phyloP scores from a whole-genome alignment of 768 basidiomycete species.

The Candolleomyces efflorescens region DNA sequence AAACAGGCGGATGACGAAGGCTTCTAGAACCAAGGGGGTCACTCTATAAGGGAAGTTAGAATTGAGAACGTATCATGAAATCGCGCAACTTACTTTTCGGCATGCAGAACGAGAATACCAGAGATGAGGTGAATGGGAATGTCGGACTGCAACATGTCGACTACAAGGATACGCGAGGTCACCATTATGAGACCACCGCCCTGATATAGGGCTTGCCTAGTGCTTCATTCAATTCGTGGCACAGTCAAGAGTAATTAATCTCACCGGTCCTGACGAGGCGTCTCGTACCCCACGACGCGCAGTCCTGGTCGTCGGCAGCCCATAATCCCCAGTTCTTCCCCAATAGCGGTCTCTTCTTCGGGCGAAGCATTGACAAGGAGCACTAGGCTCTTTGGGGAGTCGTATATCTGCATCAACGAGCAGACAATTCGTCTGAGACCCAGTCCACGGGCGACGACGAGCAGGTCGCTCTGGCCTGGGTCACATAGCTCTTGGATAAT shows the following conservation, averaged over 20 bases:
- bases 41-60: slow-evolving; percentile 48
- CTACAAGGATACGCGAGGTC: slow-evolving; percentile 90
- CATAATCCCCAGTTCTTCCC: slow-evolving; percentile 89
- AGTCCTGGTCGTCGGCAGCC: slow-evolving; percentile 87
- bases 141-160: slow-evolving; percentile 87
- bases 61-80: background rate
- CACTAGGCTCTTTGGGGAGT: slow-evolving; percentile 78
- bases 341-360: slow-evolving; percentile 88
- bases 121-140: slow-evolving; percentile 85
- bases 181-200: slow-evolving; percentile 87
- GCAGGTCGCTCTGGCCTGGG: slow-evolving; percentile 66
- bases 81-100: slow-evolving; percentile 69
- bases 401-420: slow-evolving; percentile 89
- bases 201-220: slow-evolving; percentile 80
- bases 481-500: slow-evolving; percentile 70
- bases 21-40: slow-evolving; percentile 78
- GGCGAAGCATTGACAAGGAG: slow-evolving; percentile 79
- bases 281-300: slow-evolving; percentile 79
- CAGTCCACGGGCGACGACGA: slow-evolving; percentile 85
- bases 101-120: slow-evolving; percentile 86
- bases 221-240: background rate
- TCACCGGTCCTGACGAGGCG: slow-evolving; percentile 71
- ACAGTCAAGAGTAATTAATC: slow-evolving; percentile 15
- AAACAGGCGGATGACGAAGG: slow-evolving; percentile 90
- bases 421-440: slow-evolving; percentile 82